phyloP scores from a whole-genome alignment of 2,329 filamentous ascomycete species.

The Aplosporella prunicola region DNA sequence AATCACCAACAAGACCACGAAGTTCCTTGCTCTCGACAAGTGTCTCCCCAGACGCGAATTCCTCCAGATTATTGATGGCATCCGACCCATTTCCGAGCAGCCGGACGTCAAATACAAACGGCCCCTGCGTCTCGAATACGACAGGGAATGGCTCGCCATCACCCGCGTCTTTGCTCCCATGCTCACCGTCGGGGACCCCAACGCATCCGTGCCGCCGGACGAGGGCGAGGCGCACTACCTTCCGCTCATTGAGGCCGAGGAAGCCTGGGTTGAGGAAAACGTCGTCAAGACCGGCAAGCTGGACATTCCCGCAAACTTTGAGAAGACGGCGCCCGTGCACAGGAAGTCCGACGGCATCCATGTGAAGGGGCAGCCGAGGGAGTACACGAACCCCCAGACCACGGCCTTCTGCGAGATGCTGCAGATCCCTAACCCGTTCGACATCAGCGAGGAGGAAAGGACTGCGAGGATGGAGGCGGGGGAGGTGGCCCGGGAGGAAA shows the following conservation, averaged over 20 bases:
- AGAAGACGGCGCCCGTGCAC: constrained; percentile 63
- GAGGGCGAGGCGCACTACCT: constrained; percentile 60
- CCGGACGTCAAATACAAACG: constrained; percentile 22
- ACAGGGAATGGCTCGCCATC: constrained; percentile 92
- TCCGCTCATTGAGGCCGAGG: constrained; percentile 58
- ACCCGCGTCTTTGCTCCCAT: constrained; percentile 66
- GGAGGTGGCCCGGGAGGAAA: constrained; percentile 32
- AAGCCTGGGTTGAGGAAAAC: constrained; percentile 72
- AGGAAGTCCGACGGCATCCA: constrained; percentile 48
- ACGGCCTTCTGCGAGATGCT: constrained; percentile 69
- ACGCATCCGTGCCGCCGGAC: constrained; percentile 47
- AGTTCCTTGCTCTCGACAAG: constrained; percentile 88
- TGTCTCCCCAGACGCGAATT: constrained; percentile 72
- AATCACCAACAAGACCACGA: constrained; percentile 70
- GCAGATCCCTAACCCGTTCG: constrained; percentile 66
- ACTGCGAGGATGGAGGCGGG: constrained; percentile 48
- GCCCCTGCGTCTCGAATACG: constrained; percentile 63
- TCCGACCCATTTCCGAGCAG: constrained; percentile 32
- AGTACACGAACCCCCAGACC: constrained; percentile 85
- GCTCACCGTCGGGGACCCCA: constrained; percentile 44
- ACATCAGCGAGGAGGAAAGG: constrained; percentile 63
- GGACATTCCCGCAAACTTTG: constrained; percentile 68
- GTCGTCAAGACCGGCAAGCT: constrained; percentile 55
- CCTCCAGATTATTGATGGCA: constrained; percentile 61
- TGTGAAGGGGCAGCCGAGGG: constrained; percentile 55